These are phyloP conservation scores for Paraurostyla sp. DNA, from an alignment of 73 alveolate genomes.

Conservation along the genomic window DNA sequence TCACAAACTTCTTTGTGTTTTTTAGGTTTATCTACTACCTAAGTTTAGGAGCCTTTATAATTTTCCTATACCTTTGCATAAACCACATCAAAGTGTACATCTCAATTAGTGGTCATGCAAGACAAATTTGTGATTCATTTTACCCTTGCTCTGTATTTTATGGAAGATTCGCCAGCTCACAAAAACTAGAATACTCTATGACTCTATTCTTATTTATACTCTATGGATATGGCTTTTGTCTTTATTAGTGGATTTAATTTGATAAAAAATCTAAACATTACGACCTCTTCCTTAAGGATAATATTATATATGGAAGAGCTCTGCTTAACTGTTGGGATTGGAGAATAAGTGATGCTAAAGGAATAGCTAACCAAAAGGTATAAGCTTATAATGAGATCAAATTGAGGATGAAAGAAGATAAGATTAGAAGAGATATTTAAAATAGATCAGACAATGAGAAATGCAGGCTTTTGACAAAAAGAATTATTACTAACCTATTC, in stretches of 20 bases:
- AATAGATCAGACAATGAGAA: conserved; percentile 39
- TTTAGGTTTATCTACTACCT: conserved; percentile 59
- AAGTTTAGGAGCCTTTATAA: conserved; percentile 36
- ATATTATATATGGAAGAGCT: conserved; percentile 58
- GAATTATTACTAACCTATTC: conserved; percentile 27
- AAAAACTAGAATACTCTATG: conserved; percentile 29
- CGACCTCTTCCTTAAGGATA: conserved; percentile 47
- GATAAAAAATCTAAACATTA: conserved; percentile 59
- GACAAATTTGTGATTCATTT: conserved; percentile 46
- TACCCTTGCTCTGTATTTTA: conserved; percentile 74
- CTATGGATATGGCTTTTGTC: conserved; percentile 36
- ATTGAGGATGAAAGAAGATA: conserved; percentile 47
- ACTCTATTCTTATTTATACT: conserved; percentile 57
- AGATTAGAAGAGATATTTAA: not conserved
- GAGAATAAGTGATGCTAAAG: conserved; percentile 33
- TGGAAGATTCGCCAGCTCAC: conserved; percentile 34
- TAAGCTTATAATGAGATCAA: not conserved
- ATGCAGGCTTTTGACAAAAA: not conserved
- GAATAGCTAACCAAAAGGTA: not conserved
- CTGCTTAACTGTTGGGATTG: conserved; percentile 77
- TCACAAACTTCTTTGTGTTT: conserved; percentile 54
- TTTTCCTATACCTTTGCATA: conserved; percentile 46
- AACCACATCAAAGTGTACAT: conserved; percentile 28
- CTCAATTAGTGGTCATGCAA: not conserved
- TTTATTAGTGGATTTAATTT: conserved; percentile 62